A percentile compares a stretch with the other conserved stretches of the same genome.
phyloP scores from a whole-genome alignment of 2,329 filamentous ascomycete species.

The Chaetomiaceae sp. region DNA sequence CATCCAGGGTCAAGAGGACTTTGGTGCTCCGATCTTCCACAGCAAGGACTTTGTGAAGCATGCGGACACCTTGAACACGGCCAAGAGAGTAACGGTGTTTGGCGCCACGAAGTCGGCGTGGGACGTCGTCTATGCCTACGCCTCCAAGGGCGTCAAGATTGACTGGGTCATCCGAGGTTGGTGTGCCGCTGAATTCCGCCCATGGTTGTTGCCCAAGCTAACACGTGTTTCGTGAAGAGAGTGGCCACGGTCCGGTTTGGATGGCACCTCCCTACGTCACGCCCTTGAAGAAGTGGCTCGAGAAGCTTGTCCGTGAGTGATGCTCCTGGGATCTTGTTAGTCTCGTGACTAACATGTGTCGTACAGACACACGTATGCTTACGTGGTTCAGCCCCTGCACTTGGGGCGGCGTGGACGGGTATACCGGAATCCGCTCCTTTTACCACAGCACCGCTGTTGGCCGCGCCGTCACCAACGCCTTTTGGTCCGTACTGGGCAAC shows the following conservation, averaged over 20 bases:
- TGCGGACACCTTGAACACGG: constrained; percentile 37
- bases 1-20: constrained; percentile 44
- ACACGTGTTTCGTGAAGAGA: constrained; percentile 21
- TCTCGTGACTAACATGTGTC: constrained; percentile 10
- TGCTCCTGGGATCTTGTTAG: background rate
- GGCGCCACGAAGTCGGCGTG: constrained; percentile 62
- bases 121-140: constrained; percentile 61
- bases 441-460: constrained; percentile 55
- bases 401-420: constrained; percentile 63
- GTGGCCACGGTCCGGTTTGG: constrained; percentile 55
- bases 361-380: constrained; percentile 56
- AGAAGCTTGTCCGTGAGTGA: constrained; percentile 56
- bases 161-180: constrained; percentile 56
- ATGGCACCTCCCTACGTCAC: constrained; percentile 60
- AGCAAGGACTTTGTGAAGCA: constrained; percentile 42
- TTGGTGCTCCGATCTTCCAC: constrained; percentile 47
- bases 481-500: constrained; percentile 54
- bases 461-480: constrained; percentile 49
- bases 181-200: background rate
- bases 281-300: constrained; percentile 62
- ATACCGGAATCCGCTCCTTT: constrained; percentile 48
- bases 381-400: constrained; percentile 73
- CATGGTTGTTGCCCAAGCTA: background rate
- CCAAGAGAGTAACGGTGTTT: constrained; percentile 50
- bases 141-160: constrained; percentile 49